phyloP scores from a whole-genome alignment of 129 eudicot genomes.

The Chrysanthemum lavandulifolium region DNA sequence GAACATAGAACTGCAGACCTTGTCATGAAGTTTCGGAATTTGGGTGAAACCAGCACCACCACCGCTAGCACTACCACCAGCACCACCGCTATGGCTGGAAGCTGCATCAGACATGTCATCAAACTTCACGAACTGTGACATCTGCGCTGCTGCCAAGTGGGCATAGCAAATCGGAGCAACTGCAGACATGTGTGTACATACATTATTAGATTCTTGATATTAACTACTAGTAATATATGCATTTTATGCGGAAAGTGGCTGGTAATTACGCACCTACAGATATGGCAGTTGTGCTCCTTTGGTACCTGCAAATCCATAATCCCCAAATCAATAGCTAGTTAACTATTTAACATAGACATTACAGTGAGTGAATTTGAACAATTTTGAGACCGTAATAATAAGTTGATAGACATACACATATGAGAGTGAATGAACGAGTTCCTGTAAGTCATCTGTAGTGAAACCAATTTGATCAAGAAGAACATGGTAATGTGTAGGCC shows the following conservation, averaged over 20 bases:
- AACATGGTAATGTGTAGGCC: constrained; percentile 89
- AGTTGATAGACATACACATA: constrained; percentile 57
- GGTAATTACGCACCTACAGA: constrained; percentile 44
- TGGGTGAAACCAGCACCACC: constrained; percentile 43
- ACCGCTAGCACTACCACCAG: constrained; percentile 28
- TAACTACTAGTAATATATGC: neutral
- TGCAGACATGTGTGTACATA: constrained; percentile 14
- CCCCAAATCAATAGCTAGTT: neutral
- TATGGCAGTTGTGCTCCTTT: constrained; percentile 70
- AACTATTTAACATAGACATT: neutral
- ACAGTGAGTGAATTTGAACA: neutral
- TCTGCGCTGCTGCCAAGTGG: constrained; percentile 79
- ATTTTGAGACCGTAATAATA: neutral
- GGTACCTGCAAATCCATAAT: constrained; percentile 50
- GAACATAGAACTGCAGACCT: constrained; percentile 74
- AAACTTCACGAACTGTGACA: constrained; percentile 71
- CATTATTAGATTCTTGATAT: neutral
- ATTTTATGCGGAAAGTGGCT: neutral
- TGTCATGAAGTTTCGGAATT: constrained; percentile 52
- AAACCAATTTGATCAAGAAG: constrained; percentile 69
- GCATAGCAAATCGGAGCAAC: constrained; percentile 87
- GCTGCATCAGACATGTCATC: constrained; percentile 64
- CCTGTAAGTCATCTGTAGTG: constrained; percentile 68
- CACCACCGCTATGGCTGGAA: constrained; percentile 65
- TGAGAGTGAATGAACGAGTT: constrained; percentile 69